These are phyloP conservation scores for Solanum hybrid DNA, from an alignment of 305 asterid species.

Conservation along the genomic window DNA sequence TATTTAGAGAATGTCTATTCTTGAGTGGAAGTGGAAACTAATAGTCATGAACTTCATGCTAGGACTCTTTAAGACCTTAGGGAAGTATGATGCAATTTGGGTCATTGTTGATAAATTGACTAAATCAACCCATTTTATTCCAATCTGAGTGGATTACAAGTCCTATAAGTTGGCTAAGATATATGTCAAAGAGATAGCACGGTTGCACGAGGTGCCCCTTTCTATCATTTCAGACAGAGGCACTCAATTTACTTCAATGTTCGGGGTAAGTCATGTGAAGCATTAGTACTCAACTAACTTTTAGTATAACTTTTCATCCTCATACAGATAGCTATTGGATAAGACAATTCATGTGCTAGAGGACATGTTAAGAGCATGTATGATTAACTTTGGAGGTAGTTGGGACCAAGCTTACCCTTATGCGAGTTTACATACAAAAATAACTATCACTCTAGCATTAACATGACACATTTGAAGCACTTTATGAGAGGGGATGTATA, in stretches of 20 bases:
- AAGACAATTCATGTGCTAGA: neutral
- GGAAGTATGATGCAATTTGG: neutral
- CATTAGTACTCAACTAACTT: neutral
- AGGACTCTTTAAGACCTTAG: neutral
- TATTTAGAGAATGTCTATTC: neutral
- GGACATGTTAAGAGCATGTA: neutral
- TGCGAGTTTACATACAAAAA: neutral
- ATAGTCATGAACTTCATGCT: neutral
- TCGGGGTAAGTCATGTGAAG: neutral
- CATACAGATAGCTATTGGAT: neutral
- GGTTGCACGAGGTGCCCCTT: neutral
- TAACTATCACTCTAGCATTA: no score
- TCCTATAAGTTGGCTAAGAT: neutral
- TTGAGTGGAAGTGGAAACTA: neutral
- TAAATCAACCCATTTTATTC: neutral
- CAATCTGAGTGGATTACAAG: neutral
- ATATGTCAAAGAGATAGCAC: no score
- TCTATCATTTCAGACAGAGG: neutral
- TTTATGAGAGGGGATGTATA: neutral
- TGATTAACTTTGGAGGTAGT: neutral
- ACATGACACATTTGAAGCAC: neutral
- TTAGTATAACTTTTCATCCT: neutral
- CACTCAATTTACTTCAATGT: neutral
- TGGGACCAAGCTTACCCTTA: neutral
- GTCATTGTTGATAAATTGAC: neutral